Conservation (phyloP, 257 asterid species). For the Cinchona pubescens region DNA sequence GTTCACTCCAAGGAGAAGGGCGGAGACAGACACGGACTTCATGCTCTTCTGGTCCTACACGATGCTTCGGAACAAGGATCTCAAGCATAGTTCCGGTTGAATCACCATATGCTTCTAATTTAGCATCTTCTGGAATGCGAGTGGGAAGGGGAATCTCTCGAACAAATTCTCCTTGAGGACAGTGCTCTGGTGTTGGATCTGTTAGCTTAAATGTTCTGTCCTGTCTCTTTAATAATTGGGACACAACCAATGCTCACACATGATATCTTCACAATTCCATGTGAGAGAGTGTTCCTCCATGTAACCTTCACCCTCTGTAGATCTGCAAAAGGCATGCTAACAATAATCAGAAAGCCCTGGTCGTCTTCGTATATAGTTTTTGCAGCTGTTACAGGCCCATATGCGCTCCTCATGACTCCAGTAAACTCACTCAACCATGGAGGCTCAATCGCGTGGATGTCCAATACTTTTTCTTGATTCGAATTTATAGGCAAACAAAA, state of each 20-base stretch:
- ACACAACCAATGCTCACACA: slow-evolving; percentile 43
- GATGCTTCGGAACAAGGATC: slow-evolving; percentile 49
- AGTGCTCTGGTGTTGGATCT: slow-evolving; percentile 49
- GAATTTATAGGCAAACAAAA: slow-evolving; percentile 25
- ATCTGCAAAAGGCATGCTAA: slow-evolving; percentile 50
- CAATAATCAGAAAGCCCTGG: slow-evolving; percentile 36
- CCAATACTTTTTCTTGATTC: slow-evolving; percentile 26
- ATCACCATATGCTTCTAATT: slow-evolving; percentile 46
- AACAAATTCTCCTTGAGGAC: slow-evolving; percentile 47
- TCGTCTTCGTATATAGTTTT: slow-evolving; percentile 48
- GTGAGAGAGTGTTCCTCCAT: slow-evolving; percentile 43
- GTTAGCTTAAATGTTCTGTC: slow-evolving; percentile 43
- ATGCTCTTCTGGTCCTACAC: slow-evolving; percentile 46
- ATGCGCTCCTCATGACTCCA: slow-evolving; percentile 40
- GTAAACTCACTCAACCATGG: slow-evolving; percentile 39
- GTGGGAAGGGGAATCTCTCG: slow-evolving; percentile 45
- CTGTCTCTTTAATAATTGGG: slow-evolving; percentile 35
- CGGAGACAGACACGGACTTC: slow-evolving; percentile 53
- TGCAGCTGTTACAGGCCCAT: slow-evolving; percentile 50
- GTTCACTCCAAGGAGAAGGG: slow-evolving; percentile 47
- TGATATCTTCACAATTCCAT: slow-evolving; percentile 50
- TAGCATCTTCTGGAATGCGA: slow-evolving; percentile 50
- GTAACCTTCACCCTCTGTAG: slow-evolving; percentile 47
- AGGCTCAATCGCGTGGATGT: slow-evolving; percentile 34
- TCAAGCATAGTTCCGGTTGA: slow-evolving; percentile 48